Percentiles rank a stretch among this genome's conserved stretches.
Conservation (phyloP, 805 yeast species). For the Geotrichum ghanense region DNA sequence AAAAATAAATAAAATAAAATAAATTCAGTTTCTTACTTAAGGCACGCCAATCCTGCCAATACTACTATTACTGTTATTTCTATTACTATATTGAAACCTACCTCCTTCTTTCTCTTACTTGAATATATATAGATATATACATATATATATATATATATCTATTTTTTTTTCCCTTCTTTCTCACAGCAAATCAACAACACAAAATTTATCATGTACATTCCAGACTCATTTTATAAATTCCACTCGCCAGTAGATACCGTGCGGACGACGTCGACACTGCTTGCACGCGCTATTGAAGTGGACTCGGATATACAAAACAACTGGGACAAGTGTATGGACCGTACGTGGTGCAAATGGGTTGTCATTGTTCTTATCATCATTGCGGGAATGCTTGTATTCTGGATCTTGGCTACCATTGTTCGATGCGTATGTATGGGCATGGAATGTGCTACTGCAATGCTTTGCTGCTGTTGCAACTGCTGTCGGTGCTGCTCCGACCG, state of each 20-base stretch:
- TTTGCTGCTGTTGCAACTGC: not conserved
- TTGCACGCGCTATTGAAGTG: not conserved
- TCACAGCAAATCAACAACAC: too few species aligned
- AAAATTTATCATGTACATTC: not conserved
- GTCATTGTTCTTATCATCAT: not conserved
- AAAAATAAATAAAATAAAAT: too few species aligned
- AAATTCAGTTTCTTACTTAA: too few species aligned
- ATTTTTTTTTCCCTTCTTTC: too few species aligned
- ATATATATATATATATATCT: too few species aligned
- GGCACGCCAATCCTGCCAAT: too few species aligned
- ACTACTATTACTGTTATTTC: too few species aligned
- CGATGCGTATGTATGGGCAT: not conserved
- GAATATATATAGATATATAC: too few species aligned
- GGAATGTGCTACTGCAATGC: not conserved
- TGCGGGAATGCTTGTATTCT: not conserved
- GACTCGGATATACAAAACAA: not conserved
- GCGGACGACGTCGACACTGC: not conserved
- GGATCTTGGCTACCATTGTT: not conserved
- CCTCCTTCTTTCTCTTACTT: not conserved
- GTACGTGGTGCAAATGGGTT: not conserved
- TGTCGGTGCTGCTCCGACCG: not conserved
- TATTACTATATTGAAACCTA: too few species aligned
- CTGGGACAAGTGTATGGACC: not conserved
- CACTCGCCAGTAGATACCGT: not conserved
- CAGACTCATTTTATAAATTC: not conserved